Conservation (phyloP, 2,329 filamentous ascomycete species). For the Ambrosiella xylebori region DNA sequence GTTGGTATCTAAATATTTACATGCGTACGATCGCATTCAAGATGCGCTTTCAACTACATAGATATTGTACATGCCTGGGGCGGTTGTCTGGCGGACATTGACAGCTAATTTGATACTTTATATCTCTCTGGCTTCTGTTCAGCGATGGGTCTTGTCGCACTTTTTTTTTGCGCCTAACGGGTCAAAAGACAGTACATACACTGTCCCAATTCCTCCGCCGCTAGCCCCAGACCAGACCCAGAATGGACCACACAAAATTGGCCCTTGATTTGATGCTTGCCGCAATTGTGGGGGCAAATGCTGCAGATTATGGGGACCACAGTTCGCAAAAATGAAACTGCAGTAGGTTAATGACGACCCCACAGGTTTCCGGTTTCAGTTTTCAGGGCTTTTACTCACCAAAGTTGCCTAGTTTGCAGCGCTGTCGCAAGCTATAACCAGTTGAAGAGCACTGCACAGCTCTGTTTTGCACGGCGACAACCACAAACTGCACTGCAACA, state of each 20-base stretch:
- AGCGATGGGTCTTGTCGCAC: conserved; percentile 10
- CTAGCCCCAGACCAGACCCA: conserved; percentile 4
- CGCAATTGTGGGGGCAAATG: conserved; percentile 6
- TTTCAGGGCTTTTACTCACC: background rate
- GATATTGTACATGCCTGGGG: background rate
- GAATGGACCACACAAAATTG: conserved; percentile 11
- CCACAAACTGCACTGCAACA: conserved; percentile 1
- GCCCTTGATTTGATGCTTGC: conserved; percentile 5
- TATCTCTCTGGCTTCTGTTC: background rate
- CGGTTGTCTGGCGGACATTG: background rate
- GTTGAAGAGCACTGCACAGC: background rate
- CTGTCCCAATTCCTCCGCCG: conserved; percentile 7
- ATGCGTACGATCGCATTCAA: background rate
- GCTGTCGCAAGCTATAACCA: background rate
- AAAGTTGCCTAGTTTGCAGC: background rate
- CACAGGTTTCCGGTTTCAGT: background rate
- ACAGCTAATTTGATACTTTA: background rate
- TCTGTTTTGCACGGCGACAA: background rate
- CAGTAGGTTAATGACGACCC: background rate
- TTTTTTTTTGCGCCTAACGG: conserved; percentile 14
- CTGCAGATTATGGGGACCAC: background rate
- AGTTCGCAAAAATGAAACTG: background rate
- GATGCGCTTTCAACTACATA: background rate
- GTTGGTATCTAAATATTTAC: background rate
- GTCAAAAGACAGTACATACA: conserved; percentile 11